phyloP scores from a whole-genome alignment of 1,284 basidiomycete species.

The Sporisorium iseilematis-ciliati region DNA sequence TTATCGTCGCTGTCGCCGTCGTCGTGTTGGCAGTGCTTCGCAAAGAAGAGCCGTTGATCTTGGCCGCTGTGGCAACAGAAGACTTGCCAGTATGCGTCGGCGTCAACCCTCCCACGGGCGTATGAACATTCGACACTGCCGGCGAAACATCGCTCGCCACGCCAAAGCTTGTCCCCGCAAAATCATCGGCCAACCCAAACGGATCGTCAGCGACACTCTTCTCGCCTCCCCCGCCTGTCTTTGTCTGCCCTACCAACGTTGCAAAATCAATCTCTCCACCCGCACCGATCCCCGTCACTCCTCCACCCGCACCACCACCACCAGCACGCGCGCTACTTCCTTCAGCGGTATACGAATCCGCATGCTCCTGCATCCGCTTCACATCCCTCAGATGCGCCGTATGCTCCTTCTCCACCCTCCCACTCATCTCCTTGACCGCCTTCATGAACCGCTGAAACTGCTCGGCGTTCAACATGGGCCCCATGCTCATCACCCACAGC shows the following conservation, averaged over 20 bases:
- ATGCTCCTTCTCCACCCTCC: slow-evolving; percentile 87
- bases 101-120: slow-evolving; percentile 32
- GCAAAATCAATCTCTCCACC: slow-evolving; percentile 66
- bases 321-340: not conserved
- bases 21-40: not conserved
- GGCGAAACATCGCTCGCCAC: slow-evolving; percentile 42
- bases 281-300: slow-evolving; percentile 47
- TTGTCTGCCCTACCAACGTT: slow-evolving; percentile 60
- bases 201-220: slow-evolving; percentile 42
- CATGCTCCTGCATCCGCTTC: slow-evolving; percentile 61
- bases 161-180: slow-evolving; percentile 4
- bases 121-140: slow-evolving; percentile 19
- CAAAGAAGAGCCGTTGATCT: slow-evolving; percentile 12
- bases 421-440: slow-evolving; percentile 73
- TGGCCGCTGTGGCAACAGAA: not conserved
- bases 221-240: slow-evolving; percentile 20
- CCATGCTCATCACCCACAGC: slow-evolving; percentile 66
- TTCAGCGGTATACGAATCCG: slow-evolving; percentile 49
- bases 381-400: slow-evolving; percentile 61
- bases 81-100: slow-evolving; percentile 43
- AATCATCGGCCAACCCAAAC: slow-evolving; percentile 48
- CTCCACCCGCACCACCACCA: slow-evolving; percentile 22
- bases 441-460: slow-evolving; percentile 79
- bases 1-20: not conserved
- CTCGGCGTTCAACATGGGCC: slow-evolving; percentile 79